Evolutionary conservation across 2,329 filamentous ascomycete species (phyloP).

Genomic region (Exophiala spinifera): DNA sequence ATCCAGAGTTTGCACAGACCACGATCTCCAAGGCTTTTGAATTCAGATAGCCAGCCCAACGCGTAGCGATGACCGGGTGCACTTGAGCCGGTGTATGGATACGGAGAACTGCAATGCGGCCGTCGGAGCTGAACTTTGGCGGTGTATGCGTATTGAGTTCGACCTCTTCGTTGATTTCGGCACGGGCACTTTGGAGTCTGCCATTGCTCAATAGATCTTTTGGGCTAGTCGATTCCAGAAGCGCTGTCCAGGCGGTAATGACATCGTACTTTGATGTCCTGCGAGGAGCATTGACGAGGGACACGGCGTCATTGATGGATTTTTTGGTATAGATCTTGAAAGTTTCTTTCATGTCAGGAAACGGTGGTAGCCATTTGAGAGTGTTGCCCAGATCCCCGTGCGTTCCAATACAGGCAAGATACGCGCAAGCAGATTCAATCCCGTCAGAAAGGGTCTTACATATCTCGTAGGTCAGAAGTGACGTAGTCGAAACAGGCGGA

Average conservation of each 20-base stretch:
- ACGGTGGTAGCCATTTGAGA: slow-evolving; percentile 63
- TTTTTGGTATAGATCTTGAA: slow-evolving; percentile 63
- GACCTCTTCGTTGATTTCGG: slow-evolving; percentile 60
- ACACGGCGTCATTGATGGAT: slow-evolving; percentile 60
- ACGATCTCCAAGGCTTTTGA: slow-evolving; percentile 61
- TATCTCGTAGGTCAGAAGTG: slow-evolving; percentile 62
- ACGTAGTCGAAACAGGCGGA: slow-evolving; percentile 63
- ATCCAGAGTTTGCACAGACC: slow-evolving; percentile 65
- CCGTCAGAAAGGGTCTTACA: slow-evolving; percentile 56
- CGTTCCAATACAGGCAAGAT: slow-evolving; percentile 63
- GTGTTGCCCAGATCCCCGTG: slow-evolving; percentile 65
- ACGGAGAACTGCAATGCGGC: slow-evolving; percentile 60
- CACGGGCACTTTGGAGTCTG: slow-evolving; percentile 52
- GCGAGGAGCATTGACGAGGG: slow-evolving; percentile 63
- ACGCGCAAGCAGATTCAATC: slow-evolving; percentile 52
- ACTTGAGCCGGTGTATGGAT: slow-evolving; percentile 61
- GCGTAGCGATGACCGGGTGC: slow-evolving; percentile 64
- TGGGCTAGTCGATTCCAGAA: slow-evolving; percentile 52
- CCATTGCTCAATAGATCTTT: slow-evolving; percentile 50
- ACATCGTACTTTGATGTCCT: slow-evolving; percentile 62
- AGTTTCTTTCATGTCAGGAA: slow-evolving; percentile 61
- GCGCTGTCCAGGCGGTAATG: slow-evolving; percentile 57
- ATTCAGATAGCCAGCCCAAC: slow-evolving; percentile 62
- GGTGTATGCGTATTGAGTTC: slow-evolving; percentile 60
- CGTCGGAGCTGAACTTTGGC: slow-evolving; percentile 63